phyloP scores from a whole-genome alignment of 73 alveolate species.

The Blepharisma japonicum region DNA sequence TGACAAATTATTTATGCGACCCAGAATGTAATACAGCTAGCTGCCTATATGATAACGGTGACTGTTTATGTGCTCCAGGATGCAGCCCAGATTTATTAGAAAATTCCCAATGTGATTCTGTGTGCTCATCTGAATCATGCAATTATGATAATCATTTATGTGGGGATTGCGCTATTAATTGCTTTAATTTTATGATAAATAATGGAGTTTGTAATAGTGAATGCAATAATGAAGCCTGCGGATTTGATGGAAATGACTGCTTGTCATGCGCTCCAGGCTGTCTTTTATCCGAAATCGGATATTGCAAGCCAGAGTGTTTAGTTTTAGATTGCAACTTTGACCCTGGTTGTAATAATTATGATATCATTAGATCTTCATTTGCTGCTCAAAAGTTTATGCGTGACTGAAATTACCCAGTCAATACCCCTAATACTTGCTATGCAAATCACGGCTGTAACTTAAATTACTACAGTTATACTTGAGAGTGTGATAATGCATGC shows the following conservation, averaged over 20 bases:
- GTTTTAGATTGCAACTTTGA: neutral
- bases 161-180: neutral
- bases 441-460: too few species aligned
- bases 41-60: neutral
- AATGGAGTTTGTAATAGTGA: neutral
- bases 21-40: neutral
- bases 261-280: neutral
- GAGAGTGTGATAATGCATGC: too few species aligned
- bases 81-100: neutral
- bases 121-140: neutral
- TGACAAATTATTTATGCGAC: neutral
- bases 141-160: slow-evolving; percentile 1
- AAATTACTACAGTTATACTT: too few species aligned
- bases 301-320: neutral
- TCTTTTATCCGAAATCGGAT: neutral
- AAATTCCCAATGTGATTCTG: neutral
- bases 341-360: neutral
- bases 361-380: neutral
- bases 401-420: too few species aligned
- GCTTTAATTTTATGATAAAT: neutral
- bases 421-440: too few species aligned
- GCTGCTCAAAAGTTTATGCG: too few species aligned
- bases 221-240: neutral
- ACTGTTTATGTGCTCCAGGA: slow-evolving; percentile 22
- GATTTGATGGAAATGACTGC: slow-evolving; percentile 3